phyloP scores from a whole-genome alignment of 1,139 yeast genomes.

The Pichia sp. region DNA sequence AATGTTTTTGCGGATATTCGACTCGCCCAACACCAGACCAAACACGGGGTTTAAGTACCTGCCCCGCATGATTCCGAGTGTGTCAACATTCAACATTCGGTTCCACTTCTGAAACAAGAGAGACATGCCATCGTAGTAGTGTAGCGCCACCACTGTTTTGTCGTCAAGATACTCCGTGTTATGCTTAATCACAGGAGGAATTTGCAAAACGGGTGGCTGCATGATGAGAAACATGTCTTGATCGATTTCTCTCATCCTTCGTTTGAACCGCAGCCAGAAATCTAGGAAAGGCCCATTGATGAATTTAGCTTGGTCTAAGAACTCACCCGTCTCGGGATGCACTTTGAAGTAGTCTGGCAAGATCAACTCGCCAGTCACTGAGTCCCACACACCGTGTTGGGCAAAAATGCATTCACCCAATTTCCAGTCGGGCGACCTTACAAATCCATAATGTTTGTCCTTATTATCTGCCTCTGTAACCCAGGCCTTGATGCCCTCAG shows the following conservation, averaged over 20 bases:
- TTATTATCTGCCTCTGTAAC: constrained; percentile 40
- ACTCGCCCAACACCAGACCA: constrained; percentile 77
- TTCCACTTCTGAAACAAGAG: constrained; percentile 76
- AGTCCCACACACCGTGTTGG: constrained; percentile 72
- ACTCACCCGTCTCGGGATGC: constrained; percentile 39
- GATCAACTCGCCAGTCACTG: constrained; percentile 36
- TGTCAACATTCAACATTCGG: constrained; percentile 73
- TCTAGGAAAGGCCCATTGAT: constrained; percentile 60
- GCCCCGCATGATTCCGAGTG: constrained; percentile 83
- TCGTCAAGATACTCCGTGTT: constrained; percentile 52
- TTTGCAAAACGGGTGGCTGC: constrained; percentile 80
- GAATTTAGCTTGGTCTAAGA: constrained; percentile 54
- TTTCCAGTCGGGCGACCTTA: constrained; percentile 59
- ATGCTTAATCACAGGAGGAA: constrained; percentile 65
- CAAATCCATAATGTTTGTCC: constrained; percentile 69
- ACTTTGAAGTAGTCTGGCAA: constrained; percentile 47
- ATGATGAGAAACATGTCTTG: constrained; percentile 54
- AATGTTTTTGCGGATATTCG: constrained; percentile 68
- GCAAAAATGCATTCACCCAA: constrained; percentile 78
- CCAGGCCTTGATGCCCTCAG: constrained; percentile 71
- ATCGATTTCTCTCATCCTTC: constrained; percentile 45
- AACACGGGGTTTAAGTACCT: constrained; percentile 69
- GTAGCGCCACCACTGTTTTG: constrained; percentile 75
- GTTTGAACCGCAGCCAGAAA: constrained; percentile 50
- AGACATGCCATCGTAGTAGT: constrained; percentile 91